These are phyloP conservation scores for Chrysoporthe deuterocubensis DNA, from an alignment of 2,329 filamentous ascomycete genomes.

Conservation along the genomic window DNA sequence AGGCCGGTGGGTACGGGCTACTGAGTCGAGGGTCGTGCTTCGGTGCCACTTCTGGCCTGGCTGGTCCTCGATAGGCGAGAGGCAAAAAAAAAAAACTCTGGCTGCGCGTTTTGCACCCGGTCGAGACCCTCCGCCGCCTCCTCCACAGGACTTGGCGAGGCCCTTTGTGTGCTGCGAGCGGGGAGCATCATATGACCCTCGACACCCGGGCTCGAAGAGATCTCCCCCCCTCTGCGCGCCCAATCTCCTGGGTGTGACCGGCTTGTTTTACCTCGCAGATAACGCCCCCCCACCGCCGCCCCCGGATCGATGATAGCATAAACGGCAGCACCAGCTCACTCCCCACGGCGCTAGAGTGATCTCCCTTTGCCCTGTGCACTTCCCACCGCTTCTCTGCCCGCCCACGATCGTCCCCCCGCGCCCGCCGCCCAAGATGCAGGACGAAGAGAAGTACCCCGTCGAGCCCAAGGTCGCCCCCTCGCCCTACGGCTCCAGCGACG, in stretches of 20 bases:
- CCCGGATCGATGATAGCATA: background rate
- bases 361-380: background rate
- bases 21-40: background rate
- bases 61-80: background rate
- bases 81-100: background rate
- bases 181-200: background rate
- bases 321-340: background rate
- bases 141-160: background rate
- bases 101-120: background rate
- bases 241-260: background rate
- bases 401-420: background rate
- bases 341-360: background rate
- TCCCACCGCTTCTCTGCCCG: background rate
- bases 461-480: conserved; percentile 23
- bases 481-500: conserved; percentile 14
- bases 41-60: background rate
- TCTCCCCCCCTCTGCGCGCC: background rate
- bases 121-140: background rate
- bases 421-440: conserved; percentile 18
- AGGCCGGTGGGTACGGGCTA: background rate
- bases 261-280: background rate
- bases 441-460: conserved; percentile 23
- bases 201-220: background rate
- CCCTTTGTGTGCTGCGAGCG: background rate
- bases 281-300: background rate